Percentiles rank a stretch among this genome's conserved stretches.
Evolutionary conservation across 1,284 basidiomycete species (phyloP).

Genomic region (Naganishia sp.): DNA sequence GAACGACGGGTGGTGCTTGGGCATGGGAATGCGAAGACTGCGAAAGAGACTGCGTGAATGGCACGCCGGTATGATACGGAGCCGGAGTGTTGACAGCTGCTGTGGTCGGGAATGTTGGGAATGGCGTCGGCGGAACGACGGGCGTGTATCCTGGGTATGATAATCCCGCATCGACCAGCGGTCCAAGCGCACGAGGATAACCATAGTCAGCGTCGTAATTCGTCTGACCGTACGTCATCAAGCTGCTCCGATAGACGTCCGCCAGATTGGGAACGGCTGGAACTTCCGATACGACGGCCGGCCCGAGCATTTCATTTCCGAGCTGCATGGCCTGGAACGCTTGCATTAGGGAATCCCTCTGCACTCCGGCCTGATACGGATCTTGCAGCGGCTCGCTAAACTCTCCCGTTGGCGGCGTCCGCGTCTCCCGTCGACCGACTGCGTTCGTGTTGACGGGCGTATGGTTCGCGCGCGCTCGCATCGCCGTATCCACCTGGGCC

Average conservation of each 20-base stretch:
- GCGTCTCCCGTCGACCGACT: slow-evolving; percentile 44
- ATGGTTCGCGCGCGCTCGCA: slow-evolving; percentile 40
- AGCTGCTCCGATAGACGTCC: background rate
- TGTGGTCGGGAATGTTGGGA: background rate
- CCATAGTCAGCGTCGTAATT: background rate
- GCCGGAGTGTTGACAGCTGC: background rate
- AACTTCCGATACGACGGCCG: background rate
- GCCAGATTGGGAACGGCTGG: background rate
- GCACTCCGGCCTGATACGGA: slow-evolving; percentile 9
- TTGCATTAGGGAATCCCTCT: slow-evolving; percentile 44
- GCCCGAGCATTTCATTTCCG: slow-evolving; percentile 26
- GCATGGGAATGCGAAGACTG: slow-evolving; percentile 14
- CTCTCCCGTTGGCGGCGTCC: slow-evolving; percentile 28
- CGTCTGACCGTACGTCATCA: background rate
- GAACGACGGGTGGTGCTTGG: slow-evolving; percentile 33
- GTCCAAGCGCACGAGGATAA: background rate
- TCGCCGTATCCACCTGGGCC: slow-evolving; percentile 46
- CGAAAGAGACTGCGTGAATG: background rate
- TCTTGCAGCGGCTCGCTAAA: background rate
- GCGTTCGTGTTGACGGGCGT: background rate
- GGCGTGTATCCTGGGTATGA: background rate
- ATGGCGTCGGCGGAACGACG: background rate
- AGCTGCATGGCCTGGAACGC: slow-evolving; percentile 50
- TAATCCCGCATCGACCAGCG: background rate
- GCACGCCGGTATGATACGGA: slow-evolving; percentile 30